Percentiles rank a stretch among this genome's conserved stretches.
These are phyloP conservation scores for Rossbeevera mucosa DNA, from an alignment of 768 basidiomycete genomes.

Conservation along the genomic window DNA sequence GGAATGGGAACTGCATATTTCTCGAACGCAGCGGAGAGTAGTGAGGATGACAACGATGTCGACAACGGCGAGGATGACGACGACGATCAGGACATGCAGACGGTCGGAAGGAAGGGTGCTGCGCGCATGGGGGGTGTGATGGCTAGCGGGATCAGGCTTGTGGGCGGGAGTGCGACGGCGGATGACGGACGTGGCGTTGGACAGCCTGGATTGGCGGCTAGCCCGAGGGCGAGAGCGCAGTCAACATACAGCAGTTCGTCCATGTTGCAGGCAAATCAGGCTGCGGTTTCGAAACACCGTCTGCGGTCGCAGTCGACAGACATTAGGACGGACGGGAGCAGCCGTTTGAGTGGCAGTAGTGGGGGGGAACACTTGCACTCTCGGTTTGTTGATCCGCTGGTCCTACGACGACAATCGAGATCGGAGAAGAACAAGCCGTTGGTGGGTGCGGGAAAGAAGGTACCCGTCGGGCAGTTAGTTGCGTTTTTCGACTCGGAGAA, in stretches of 20 bases:
- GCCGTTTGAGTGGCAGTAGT: not conserved
- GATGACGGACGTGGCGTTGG: constrained; percentile 17
- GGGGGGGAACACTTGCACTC: constrained; percentile 9
- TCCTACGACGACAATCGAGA: constrained; percentile 61
- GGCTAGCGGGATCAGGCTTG: constrained; percentile 22
- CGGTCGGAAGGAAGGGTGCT: constrained; percentile 52
- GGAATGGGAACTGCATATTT: constrained; percentile 44
- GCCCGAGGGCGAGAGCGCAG: constrained; percentile 48
- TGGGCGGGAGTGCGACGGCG: constrained; percentile 12
- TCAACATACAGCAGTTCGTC: constrained; percentile 47
- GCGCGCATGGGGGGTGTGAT: constrained; percentile 29
- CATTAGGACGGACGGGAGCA: constrained; percentile 19
- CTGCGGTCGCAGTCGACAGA: constrained; percentile 40
- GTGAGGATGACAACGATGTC: constrained; percentile 26
- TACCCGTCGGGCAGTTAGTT: constrained; percentile 71
- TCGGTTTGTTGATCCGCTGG: constrained; percentile 75
- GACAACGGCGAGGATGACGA: constrained; percentile 15
- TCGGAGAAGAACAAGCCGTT: constrained; percentile 39
- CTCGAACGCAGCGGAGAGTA: constrained; percentile 35
- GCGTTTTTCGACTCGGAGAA: constrained; percentile 69
- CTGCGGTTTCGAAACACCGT: constrained; percentile 23
- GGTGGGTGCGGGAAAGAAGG: constrained; percentile 46
- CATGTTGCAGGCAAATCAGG: constrained; percentile 29
- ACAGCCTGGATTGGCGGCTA: constrained; percentile 6
- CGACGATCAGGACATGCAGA: constrained; percentile 29